A percentile compares a stretch with the other conserved stretches of the same genome.
phyloP scores from a whole-genome alignment of 2,329 filamentous ascomycete genomes.

The Arthrobotrys sphaeroides region DNA sequence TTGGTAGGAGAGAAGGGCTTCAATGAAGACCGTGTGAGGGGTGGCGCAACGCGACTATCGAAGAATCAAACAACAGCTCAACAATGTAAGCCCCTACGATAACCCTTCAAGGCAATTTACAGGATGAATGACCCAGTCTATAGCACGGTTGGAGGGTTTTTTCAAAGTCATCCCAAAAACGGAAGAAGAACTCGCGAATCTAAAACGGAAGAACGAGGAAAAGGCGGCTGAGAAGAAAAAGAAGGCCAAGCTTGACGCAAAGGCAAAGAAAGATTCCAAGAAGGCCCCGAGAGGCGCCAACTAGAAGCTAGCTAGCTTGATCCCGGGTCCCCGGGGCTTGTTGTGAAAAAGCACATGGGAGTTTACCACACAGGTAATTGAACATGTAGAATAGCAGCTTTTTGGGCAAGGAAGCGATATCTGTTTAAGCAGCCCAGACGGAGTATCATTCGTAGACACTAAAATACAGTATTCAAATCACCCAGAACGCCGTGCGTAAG shows the following conservation, averaged over 20 bases:
- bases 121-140: background rate
- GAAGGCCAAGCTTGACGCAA: conserved; percentile 91
- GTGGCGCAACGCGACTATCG: conserved; percentile 77
- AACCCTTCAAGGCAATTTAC: background rate
- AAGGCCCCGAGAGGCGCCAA: conserved; percentile 75
- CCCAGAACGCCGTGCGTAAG: conserved; percentile 30
- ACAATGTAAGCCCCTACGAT: conserved; percentile 65
- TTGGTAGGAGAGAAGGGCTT: conserved; percentile 95
- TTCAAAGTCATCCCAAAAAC: conserved; percentile 94
- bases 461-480: conserved; percentile 37
- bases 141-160: conserved; percentile 87
- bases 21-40: conserved; percentile 89
- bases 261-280: conserved; percentile 92
- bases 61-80: conserved; percentile 93
- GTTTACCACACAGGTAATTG: no score
- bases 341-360: no score
- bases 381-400: no score
- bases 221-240: conserved; percentile 94
- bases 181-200: conserved; percentile 79
- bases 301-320: conserved; percentile 58
- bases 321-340: background rate
- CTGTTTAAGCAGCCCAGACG: no score
- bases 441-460: conserved; percentile 30
- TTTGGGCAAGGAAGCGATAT: background rate
- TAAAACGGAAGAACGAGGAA: conserved; percentile 94